Conservation (phyloP, 1,139 yeast species). For the Blastobotrys persicus region DNA sequence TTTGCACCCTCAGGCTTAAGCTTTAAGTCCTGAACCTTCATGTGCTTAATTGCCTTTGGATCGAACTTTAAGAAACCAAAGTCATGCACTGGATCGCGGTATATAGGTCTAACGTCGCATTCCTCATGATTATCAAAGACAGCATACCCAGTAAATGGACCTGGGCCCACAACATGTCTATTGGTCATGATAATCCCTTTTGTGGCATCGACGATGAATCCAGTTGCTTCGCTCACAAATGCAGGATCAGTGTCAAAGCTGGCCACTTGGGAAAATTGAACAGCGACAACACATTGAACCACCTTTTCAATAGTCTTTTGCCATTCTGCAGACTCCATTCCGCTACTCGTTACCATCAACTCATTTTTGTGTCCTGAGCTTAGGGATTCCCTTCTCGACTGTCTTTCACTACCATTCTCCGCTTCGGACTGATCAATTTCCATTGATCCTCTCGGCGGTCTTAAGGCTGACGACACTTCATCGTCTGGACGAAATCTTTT, state of each 20-base stretch:
- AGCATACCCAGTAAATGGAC: conserved; percentile 87
- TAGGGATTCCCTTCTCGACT: conserved; percentile 3
- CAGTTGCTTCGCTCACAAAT: conserved; percentile 86
- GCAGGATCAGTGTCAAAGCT: conserved; percentile 85
- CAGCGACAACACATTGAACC: conserved; percentile 82
- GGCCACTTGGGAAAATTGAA: conserved; percentile 83
- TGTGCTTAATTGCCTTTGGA: conserved; percentile 67
- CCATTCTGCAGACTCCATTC: conserved; percentile 50
- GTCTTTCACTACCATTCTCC: conserved; percentile 10
- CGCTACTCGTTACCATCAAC: conserved; percentile 8
- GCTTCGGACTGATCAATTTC: conserved; percentile 15
- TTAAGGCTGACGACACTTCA: background rate
- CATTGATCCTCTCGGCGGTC: conserved; percentile 13
- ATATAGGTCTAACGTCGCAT: conserved; percentile 70
- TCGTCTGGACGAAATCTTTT: conserved; percentile 2
- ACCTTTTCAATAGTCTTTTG: conserved; percentile 78
- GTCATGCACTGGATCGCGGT: conserved; percentile 68
- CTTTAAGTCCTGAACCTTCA: conserved; percentile 63
- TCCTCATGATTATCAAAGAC: conserved; percentile 95
- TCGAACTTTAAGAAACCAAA: conserved; percentile 82
- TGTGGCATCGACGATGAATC: conserved; percentile 85
- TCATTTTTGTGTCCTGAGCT: conserved; percentile 3
- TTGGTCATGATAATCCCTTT: conserved; percentile 84
- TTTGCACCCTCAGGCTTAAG: conserved; percentile 79
- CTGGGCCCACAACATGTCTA: conserved; percentile 93